Evolutionary conservation across 139 green algal species (phyloP).

Genomic region (Eudorina sp.): DNA sequence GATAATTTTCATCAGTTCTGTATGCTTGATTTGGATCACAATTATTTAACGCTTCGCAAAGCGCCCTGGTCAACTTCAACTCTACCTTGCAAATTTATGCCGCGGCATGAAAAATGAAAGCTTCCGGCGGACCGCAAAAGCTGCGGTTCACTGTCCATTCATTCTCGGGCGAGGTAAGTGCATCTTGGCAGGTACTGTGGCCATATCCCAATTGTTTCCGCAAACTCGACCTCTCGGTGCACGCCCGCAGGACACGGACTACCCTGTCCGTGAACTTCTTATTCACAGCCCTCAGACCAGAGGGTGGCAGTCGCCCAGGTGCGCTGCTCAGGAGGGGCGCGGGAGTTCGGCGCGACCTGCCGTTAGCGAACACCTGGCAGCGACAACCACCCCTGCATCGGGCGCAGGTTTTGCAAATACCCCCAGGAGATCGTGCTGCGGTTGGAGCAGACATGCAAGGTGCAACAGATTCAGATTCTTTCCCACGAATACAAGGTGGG

Average conservation of each 20-base stretch:
- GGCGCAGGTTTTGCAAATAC: conserved; percentile 83
- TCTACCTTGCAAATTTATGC: not conserved
- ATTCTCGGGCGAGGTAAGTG: conserved; percentile 66
- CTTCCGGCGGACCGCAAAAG: conserved; percentile 65
- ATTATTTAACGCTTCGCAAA: too few relatives aligned
- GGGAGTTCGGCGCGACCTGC: not conserved
- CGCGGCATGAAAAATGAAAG: conserved; percentile 59
- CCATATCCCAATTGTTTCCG: not conserved
- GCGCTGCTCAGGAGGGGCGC: not conserved
- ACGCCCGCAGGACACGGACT: conserved; percentile 79
- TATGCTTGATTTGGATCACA: too few relatives aligned
- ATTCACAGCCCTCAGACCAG: conserved; percentile 82
- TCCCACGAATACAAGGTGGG: conserved; percentile 94
- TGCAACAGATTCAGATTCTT: conserved; percentile 94
- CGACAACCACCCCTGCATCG: not conserved
- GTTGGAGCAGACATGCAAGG: conserved; percentile 75
- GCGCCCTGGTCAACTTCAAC: too few relatives aligned
- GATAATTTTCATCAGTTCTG: too few relatives aligned
- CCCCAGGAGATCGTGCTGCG: conserved; percentile 87
- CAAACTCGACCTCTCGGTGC: not conserved
- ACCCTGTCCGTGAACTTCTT: conserved; percentile 84
- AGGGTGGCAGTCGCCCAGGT: conserved; percentile 90
- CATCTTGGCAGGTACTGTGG: not conserved
- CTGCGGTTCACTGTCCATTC: conserved; percentile 68
- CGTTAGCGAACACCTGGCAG: too few relatives aligned